Base-by-base conservation (phyloP, 1,284 basidiomycete genomes). In the Ustilago lituana region DNA sequence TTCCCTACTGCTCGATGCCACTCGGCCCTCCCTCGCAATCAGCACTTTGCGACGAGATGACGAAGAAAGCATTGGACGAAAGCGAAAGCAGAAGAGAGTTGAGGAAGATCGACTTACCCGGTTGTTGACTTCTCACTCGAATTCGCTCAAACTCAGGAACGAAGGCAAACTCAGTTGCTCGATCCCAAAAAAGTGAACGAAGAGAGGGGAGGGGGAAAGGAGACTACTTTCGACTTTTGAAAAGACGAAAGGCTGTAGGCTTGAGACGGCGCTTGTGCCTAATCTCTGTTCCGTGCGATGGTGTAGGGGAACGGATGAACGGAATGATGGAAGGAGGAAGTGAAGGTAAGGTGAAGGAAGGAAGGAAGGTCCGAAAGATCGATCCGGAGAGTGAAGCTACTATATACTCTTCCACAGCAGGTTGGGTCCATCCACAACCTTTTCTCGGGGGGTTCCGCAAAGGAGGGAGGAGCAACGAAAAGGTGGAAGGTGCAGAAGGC, bases 241-340 rank as follows among this genome's bases (percentile, higher is more conserved):
- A 39, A 51, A 43, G 43, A 24, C 35, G 44, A 52, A 52, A 45
- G 17, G 33, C 52, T 40, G 49, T 26, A 22, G 17, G 33, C 27
- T 27, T 40, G 62, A 65, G 62, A 58, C 46, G 55, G 62, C 62
- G 62, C 55, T 59, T 65, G 62, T 65, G 62, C 62, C 61, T 36
- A 46, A 49, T 64, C 61, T 64, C 54, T 57, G 37, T 52, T 50
- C 56, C 48, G 38, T 43, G 43, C 50, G 58, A n/a, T 54, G 40
- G 55, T 52, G 29, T 26, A n/a, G 33, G 3, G 23, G n/a, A 38
- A 38, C 20, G 24, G 46, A 62, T 48, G 46, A 41, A 58, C 32
- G 58, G 58, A 29, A 9, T n/a, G n/a, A n/a, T 23, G 33, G 41
- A 36, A 29, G 33, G 39, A 38, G 39, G 23, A 35, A 35, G 39